phyloP scores from a whole-genome alignment of 177 flowering plant species.

The Vitis hybrid region DNA sequence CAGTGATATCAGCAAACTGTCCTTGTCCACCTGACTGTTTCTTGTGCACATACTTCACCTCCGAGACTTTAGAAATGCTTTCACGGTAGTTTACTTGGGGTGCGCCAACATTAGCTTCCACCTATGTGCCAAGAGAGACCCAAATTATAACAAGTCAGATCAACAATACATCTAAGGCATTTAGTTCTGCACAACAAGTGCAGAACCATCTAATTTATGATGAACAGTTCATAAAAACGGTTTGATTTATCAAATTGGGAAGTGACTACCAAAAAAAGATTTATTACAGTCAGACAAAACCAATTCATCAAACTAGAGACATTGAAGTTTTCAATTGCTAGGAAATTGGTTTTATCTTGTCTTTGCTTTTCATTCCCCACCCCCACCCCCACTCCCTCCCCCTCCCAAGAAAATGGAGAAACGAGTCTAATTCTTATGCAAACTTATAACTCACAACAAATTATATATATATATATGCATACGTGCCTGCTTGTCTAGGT shows the following conservation, averaged over 20 bases:
- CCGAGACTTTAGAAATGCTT: slow-evolving; percentile 76
- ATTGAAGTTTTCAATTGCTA: too few relatives aligned
- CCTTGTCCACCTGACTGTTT: slow-evolving; percentile 98
- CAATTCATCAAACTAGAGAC: too few relatives aligned
- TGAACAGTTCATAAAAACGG: neutral
- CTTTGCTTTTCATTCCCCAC: too few relatives aligned
- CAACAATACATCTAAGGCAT: neutral
- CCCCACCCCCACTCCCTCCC: too few relatives aligned
- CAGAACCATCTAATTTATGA: neutral
- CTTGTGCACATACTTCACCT: slow-evolving; percentile 88
- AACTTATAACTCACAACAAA: too few relatives aligned
- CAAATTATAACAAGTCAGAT: neutral
- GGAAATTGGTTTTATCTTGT: neutral
- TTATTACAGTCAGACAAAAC: too few relatives aligned
- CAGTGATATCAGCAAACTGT: slow-evolving; percentile 91
- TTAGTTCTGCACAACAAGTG: neutral
- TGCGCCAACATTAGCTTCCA: slow-evolving; percentile 98
- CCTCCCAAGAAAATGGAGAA: too few relatives aligned
- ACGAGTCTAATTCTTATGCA: too few relatives aligned
- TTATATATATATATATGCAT: too few relatives aligned
- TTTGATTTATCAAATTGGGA: neutral
- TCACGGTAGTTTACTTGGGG: slow-evolving; percentile 99
- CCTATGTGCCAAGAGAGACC: slow-evolving; percentile 36
- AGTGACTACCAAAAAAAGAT: neutral
- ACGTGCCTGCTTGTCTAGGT: too few relatives aligned